These are phyloP conservation scores for Cladosporium cucumerinum DNA, from an alignment of 2,329 filamentous ascomycete species.

Conservation along the genomic window DNA sequence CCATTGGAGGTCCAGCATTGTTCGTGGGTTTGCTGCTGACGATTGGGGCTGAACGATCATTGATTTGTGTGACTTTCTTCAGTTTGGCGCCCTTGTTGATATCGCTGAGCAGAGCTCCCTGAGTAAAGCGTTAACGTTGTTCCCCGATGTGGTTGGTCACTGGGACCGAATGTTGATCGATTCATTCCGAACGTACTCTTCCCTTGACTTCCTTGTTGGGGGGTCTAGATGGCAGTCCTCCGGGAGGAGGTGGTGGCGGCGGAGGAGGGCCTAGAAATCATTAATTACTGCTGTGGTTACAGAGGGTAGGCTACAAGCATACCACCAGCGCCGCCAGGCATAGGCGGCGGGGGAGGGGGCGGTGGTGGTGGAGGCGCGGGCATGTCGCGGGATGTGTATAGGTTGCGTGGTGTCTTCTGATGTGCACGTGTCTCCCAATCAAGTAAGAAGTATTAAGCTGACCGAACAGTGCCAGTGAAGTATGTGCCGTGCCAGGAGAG, in stretches of 20 bases:
- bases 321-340: constrained; percentile 55
- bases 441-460: neutral
- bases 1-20: constrained; percentile 55
- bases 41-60: constrained; percentile 83
- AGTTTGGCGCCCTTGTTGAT: constrained; percentile 77
- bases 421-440: neutral
- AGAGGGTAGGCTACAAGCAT: neutral
- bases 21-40: constrained; percentile 58
- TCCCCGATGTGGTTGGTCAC: neutral
- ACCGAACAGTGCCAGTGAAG: neutral
- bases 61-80: constrained; percentile 78
- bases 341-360: constrained; percentile 63
- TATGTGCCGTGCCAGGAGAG: neutral
- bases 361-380: constrained; percentile 54
- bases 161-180: neutral
- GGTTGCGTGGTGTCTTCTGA: neutral
- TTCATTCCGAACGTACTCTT: constrained; percentile 55
- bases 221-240: constrained; percentile 54
- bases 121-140: constrained; percentile 2
- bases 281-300: neutral
- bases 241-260: constrained; percentile 61
- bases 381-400: constrained; percentile 1
- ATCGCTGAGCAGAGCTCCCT: constrained; percentile 85
- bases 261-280: constrained; percentile 53
- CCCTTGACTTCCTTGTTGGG: constrained; percentile 53